Evolutionary conservation across 495 filamentous ascomycete species (phyloP), one percentile per base, ranked within the genome.

Genomic region (Monascus purpureus): DNA sequence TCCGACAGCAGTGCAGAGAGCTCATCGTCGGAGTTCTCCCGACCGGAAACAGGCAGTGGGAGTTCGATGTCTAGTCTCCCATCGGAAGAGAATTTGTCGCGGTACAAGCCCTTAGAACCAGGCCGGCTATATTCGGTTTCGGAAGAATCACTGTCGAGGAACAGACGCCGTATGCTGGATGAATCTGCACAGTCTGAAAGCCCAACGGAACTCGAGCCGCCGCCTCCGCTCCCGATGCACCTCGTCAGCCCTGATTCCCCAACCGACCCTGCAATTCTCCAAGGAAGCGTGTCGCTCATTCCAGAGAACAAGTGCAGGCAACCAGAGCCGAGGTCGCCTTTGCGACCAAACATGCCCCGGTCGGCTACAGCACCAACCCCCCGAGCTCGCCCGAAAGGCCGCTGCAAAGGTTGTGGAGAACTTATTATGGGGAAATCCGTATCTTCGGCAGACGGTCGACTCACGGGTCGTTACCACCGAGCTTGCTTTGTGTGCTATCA

Each of bases 391-490:
- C 43, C 61, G 33, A 84, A 86, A 35, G 82, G 85, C 6, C 73
- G 69, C 29, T 97, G 90, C 54, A 78, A 84, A 33, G 83, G 81
- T 2, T 97, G 90, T 50, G 62, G 70, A 17, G 65, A 78, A 35
- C 54, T 61, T 6, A 97, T 97, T 45, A 70, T 69, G 26, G 90
- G 90, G 13, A 95, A 93, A 51, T 94, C 87, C 0, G 74, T 97
- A 28, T 90, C 86, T 17, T 90, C 82, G 9, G 86, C 87, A 1
- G 90, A 95, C 40, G 92, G 92, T 13, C 80, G 88, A 27, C 67
- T 97, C 3, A 93, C 87, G 2, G 90, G 90, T 1, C 75, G 85
- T 22, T 97, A 94, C 46, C 90, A 97, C 54, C 86, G 87, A 42
- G 67, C 75, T 9, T 97, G 90, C 47, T 96, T 97, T 50, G 82